Evolutionary conservation across 352 stramenopile genomes (phyloP), one percentile per base, ranked within the genome.

Genomic region (Phytophthora fragariaefolia): DNA sequence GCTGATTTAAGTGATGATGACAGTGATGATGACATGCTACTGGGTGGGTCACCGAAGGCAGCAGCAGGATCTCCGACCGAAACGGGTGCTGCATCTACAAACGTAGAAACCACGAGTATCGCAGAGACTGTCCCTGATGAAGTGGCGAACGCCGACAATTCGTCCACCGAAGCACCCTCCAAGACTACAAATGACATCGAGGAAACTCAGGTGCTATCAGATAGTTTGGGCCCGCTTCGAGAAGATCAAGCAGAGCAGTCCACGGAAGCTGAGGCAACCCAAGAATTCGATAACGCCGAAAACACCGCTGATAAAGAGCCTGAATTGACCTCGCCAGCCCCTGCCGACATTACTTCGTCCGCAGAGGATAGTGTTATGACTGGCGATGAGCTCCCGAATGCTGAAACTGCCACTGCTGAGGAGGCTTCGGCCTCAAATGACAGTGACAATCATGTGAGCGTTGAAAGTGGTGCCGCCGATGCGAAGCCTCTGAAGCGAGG

Each of bases 21-120:
- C 9, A 88, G 77, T 49, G 79, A 86, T 15, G 69, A 85, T 42
- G 79, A 84, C 40, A 54, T 85, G 45, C 32, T 85, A 10, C 57
- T 79, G 59, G 46, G 61, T 34, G 62, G 24, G 10, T 12, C 30
- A 59, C 27, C 32, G 26, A 27, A 50, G 6, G 17, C 36, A 40
- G 22, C 17, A 23, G 24, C 18, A n/a, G 5, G 45, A 66, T 48
- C 56, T 52, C 5, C 53, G 22, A 27, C 18, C 38, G 58, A 7
- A 27, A 50, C 23, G 36, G 26, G 15, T 17, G 56, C 9, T n/a
- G 15, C 48, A 15, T n/a, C 36, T 38, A 54, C 43, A 20, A 61
- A 48, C 13, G 51, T 63, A 46, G 6, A 57, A 28, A 10, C 42
- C 59, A 45, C 17, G 0, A 28, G 24, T 34, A 42, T 30, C 46